Percentiles rank a stretch among this genome's conserved stretches.
Evolutionary conservation across 495 filamentous ascomycete genomes (phyloP).

Genomic region (Penicillium psychrofluorescens): DNA sequence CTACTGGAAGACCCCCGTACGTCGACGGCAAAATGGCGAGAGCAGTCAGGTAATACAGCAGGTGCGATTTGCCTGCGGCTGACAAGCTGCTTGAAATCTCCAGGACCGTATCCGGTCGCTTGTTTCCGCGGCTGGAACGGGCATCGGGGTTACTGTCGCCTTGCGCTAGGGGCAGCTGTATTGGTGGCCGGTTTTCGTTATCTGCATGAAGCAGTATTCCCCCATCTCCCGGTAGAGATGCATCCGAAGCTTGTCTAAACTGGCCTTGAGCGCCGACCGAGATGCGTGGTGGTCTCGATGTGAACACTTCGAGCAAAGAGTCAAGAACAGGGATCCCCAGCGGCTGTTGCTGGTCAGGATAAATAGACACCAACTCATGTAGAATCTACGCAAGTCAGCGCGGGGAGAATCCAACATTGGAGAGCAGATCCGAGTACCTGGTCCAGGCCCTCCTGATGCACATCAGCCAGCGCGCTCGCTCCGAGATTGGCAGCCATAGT

Average conservation of each 20-base stretch:
- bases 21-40: constrained; percentile 48
- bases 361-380: constrained; percentile 30
- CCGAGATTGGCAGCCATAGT: constrained; percentile 44
- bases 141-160: background rate
- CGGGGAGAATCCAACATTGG: background rate
- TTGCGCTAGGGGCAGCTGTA: too few species aligned
- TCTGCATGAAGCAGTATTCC: constrained; percentile 10
- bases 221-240: constrained; percentile 4
- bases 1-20: constrained; percentile 18
- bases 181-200: too few species aligned
- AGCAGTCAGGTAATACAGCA: constrained; percentile 61
- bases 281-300: constrained; percentile 8
- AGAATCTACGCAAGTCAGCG: constrained; percentile 31
- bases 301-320: constrained; percentile 38
- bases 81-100: constrained; percentile 51
- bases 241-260: background rate
- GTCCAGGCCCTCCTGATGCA: constrained; percentile 56
- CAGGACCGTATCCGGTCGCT: constrained; percentile 37
- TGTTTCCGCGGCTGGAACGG: constrained; percentile 6
- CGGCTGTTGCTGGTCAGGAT: constrained; percentile 7
- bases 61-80: constrained; percentile 55
- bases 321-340: constrained; percentile 44
- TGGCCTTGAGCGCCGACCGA: constrained; percentile 1
- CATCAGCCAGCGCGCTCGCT: constrained; percentile 54
- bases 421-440: constrained; percentile 43